A percentile compares a stretch with the other conserved stretches of the same genome.
phyloP scores from a whole-genome alignment of 805 yeast species.

The Cyberlindnera misumaiensis region DNA sequence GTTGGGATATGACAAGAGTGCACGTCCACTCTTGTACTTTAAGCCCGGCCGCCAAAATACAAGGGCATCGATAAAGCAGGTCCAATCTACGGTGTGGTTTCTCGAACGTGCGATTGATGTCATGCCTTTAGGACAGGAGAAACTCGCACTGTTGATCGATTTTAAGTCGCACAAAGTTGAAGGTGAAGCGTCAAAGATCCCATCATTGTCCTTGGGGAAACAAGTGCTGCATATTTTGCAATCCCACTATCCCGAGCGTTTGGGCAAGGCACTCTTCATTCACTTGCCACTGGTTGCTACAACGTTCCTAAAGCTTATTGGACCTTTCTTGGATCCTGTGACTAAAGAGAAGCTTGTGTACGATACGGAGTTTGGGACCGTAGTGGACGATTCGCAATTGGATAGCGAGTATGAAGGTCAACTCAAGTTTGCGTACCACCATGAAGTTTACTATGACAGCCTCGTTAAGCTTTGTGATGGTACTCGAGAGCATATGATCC shows the following conservation, averaged over 20 bases:
- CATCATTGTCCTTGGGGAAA: constrained; percentile 77
- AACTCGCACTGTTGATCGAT: constrained; percentile 82
- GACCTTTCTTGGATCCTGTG: constrained; percentile 91
- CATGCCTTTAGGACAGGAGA: constrained; percentile 95
- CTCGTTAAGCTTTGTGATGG: constrained; percentile 51
- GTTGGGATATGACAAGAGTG: constrained; percentile 73
- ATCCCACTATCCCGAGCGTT: constrained; percentile 93
- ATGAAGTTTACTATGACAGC: constrained; percentile 69
- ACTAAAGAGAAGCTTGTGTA: constrained; percentile 88
- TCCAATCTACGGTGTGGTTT: constrained; percentile 87
- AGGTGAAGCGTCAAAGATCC: constrained; percentile 52
- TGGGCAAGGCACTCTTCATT: constrained; percentile 84
- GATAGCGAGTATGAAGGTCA: constrained; percentile 80
- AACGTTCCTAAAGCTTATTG: constrained; percentile 81
- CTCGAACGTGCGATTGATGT: constrained; percentile 83
- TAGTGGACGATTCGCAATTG: constrained; percentile 72
- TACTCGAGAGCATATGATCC: constrained; percentile 52
- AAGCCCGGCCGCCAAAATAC: constrained; percentile 95
- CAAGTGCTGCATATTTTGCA: constrained; percentile 89
- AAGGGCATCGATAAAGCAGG: constrained; percentile 78
- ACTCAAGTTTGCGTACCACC: constrained; percentile 76
- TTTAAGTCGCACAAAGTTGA: constrained; percentile 61
- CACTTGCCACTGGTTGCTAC: constrained; percentile 91
- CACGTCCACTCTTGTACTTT: constrained; percentile 84
- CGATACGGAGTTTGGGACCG: constrained; percentile 78